Conservation (phyloP, 352 stramenopile genomes). For the Thraustotheca clavata region DNA sequence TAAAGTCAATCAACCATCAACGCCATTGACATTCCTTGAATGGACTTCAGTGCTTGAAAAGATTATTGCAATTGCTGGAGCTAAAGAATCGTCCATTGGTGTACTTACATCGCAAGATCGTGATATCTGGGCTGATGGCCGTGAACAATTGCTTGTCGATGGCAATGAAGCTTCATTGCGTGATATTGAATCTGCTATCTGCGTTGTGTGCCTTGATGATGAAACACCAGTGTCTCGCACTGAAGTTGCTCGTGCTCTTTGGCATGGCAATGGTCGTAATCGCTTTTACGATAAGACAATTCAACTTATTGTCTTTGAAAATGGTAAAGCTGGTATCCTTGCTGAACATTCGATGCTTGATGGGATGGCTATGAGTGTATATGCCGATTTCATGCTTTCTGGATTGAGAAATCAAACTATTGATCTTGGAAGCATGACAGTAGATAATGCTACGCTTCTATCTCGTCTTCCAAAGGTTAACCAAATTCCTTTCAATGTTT, state of each 20-base stretch:
- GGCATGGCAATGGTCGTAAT: slow-evolving; percentile 87
- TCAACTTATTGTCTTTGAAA: slow-evolving; percentile 92
- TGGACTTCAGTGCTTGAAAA: slow-evolving; percentile 45
- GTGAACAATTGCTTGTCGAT: slow-evolving; percentile 49
- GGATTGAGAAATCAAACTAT: slow-evolving; percentile 43
- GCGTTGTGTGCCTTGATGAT: slow-evolving; percentile 65
- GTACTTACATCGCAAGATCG: slow-evolving; percentile 62
- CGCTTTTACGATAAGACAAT: slow-evolving; percentile 97
- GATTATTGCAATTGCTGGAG: slow-evolving; percentile 38
- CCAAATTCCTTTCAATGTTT: slow-evolving; percentile 51
- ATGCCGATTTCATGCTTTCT: slow-evolving; percentile 51
- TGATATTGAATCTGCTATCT: slow-evolving; percentile 55
- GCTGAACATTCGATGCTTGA: slow-evolving; percentile 92
- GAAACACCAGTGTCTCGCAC: slow-evolving; percentile 47
- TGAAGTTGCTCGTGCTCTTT: slow-evolving; percentile 54
- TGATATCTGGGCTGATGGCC: slow-evolving; percentile 68
- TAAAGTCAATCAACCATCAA: slow-evolving; percentile 31
- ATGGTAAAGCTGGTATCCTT: slow-evolving; percentile 91
- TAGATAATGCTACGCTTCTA: slow-evolving; percentile 25
- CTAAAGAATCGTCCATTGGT: slow-evolving; percentile 49
- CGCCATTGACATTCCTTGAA: slow-evolving; percentile 42
- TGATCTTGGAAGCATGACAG: slow-evolving; percentile 42
- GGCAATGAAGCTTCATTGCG: slow-evolving; percentile 51
- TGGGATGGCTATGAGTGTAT: slow-evolving; percentile 72
- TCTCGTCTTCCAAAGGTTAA: slow-evolving; percentile 25